Conservation (phyloP, 2,329 filamentous ascomycete genomes). For the Trichoderma koningiopsis region DNA sequence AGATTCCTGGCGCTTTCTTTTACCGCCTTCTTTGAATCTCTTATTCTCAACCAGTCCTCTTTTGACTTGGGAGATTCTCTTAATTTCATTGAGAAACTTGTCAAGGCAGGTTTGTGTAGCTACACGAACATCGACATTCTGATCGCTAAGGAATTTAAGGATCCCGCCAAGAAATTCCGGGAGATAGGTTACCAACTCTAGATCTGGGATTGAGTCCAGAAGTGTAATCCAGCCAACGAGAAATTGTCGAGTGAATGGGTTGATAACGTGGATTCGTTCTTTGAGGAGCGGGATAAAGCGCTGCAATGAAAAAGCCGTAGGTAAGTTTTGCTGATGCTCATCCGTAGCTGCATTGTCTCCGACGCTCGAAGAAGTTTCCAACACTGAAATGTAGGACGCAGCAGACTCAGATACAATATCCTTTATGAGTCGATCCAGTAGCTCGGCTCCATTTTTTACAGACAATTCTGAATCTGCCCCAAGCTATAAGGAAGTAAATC, state of each 20-base stretch:
- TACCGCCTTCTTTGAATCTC: slow-evolving; percentile 67
- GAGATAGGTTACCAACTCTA: slow-evolving; percentile 90
- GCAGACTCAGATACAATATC: slow-evolving; percentile 96
- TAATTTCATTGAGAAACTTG: slow-evolving; percentile 89
- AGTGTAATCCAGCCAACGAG: slow-evolving; percentile 95
- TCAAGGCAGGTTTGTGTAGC: slow-evolving; percentile 87
- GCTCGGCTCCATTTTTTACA: slow-evolving; percentile 95
- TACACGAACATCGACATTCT: slow-evolving; percentile 91
- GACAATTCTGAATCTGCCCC: slow-evolving; percentile 95
- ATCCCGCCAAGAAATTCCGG: slow-evolving; percentile 89
- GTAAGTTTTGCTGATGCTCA: slow-evolving; percentile 54
- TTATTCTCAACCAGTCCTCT: slow-evolving; percentile 88
- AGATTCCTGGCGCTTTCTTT: slow-evolving; percentile 69
- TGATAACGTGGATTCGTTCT: slow-evolving; percentile 91
- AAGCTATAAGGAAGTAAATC: slow-evolving; percentile 57
- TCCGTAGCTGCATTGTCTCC: slow-evolving; percentile 51
- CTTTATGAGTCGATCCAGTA: slow-evolving; percentile 91
- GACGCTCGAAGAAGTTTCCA: slow-evolving; percentile 61
- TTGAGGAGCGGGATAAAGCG: slow-evolving; percentile 91
- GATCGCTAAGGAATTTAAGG: slow-evolving; percentile 88
- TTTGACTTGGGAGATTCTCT: slow-evolving; percentile 89
- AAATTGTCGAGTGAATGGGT: slow-evolving; percentile 92
- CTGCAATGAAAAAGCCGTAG: slow-evolving; percentile 87
- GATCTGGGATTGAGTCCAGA: slow-evolving; percentile 92
- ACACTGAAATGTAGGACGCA: slow-evolving; percentile 87